Percentiles rank a stretch among this genome's conserved stretches.
Evolutionary conservation across 106 monocot species (phyloP).

Genomic region (Triglochin maritima): DNA sequence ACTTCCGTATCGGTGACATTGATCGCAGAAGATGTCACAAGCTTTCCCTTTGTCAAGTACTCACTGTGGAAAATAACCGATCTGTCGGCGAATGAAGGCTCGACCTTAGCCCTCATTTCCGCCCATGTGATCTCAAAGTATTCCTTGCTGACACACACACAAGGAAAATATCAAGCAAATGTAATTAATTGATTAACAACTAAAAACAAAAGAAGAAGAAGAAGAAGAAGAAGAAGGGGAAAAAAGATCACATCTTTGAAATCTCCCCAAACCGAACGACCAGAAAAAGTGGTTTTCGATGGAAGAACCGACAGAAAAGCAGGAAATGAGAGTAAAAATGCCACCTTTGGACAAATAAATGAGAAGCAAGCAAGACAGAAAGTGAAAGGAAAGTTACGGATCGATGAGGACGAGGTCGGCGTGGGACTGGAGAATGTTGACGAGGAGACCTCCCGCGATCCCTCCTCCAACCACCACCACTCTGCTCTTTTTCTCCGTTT

Average conservation of each 20-base stretch:
- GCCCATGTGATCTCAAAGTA: slow-evolving; percentile 81
- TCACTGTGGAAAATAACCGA: slow-evolving; percentile 13
- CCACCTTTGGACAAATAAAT: not conserved
- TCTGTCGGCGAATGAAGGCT: slow-evolving; percentile 22
- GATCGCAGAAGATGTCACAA: slow-evolving; percentile 14
- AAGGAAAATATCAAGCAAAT: no score
- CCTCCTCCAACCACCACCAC: slow-evolving; percentile 64
- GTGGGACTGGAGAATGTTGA: slow-evolving; percentile 29
- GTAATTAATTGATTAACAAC: no score
- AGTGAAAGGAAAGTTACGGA: slow-evolving; percentile 23
- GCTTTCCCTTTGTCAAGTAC: slow-evolving; percentile 18
- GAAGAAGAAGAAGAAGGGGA: no score
- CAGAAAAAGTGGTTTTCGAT: no score
- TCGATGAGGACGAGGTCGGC: slow-evolving; percentile 49
- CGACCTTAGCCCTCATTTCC: slow-evolving; percentile 13
- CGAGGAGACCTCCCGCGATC: slow-evolving; percentile 36
- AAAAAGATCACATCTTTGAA: not conserved
- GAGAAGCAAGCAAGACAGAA: not conserved
- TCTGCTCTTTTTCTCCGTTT: slow-evolving; percentile 10
- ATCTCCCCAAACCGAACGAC: not conserved
- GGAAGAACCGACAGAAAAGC: no score
- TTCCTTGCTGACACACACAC: slow-evolving; percentile 33
- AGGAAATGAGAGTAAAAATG: no score
- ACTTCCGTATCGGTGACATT: slow-evolving; percentile 9
- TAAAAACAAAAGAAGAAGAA: no score